A percentile compares a stretch with the other conserved stretches of the same genome.
Evolutionary conservation across 140 eudicot genomes (phyloP).

Genomic region (Cichorium intybus): DNA sequence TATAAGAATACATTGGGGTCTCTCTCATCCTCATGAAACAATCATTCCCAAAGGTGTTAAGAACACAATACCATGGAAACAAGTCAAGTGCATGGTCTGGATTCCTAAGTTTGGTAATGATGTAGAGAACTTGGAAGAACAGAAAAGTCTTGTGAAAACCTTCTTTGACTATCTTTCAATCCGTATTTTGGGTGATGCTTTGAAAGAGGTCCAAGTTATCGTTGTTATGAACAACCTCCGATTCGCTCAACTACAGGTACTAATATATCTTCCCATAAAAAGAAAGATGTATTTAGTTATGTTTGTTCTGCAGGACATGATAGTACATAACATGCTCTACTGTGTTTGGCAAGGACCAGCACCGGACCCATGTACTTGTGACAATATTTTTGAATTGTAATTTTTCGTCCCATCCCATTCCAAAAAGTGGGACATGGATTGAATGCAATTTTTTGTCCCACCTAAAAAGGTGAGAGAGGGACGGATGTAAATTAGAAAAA

Average conservation of each 20-base stretch:
- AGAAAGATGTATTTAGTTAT: too few species aligned
- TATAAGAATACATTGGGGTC: constrained; percentile 45
- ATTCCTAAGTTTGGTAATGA: constrained; percentile 52
- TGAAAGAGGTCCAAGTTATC: constrained; percentile 50
- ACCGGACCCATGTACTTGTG: too few species aligned
- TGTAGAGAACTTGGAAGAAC: constrained; percentile 48
- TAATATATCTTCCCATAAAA: background rate
- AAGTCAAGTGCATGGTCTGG: constrained; percentile 66
- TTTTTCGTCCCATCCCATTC: too few species aligned
- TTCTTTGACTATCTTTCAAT: constrained; percentile 69
- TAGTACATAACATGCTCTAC: too few species aligned
- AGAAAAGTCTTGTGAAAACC: constrained; percentile 39
- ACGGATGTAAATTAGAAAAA: too few species aligned
- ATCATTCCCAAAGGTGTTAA: constrained; percentile 43
- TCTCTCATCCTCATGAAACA: constrained; percentile 54
- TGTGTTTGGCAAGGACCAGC: too few species aligned
- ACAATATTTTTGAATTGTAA: too few species aligned
- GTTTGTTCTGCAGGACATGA: too few species aligned
- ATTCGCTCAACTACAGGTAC: constrained; percentile 88
- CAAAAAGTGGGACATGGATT: too few species aligned
- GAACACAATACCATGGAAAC: constrained; percentile 54
- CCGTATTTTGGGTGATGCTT: constrained; percentile 62
- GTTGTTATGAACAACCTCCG: constrained; percentile 78
- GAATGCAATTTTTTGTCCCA: too few species aligned
- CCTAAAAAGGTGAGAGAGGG: too few species aligned